Base-by-base conservation (phyloP, 2,329 filamentous ascomycete genomes). In the Cordyceps militaris region DNA sequence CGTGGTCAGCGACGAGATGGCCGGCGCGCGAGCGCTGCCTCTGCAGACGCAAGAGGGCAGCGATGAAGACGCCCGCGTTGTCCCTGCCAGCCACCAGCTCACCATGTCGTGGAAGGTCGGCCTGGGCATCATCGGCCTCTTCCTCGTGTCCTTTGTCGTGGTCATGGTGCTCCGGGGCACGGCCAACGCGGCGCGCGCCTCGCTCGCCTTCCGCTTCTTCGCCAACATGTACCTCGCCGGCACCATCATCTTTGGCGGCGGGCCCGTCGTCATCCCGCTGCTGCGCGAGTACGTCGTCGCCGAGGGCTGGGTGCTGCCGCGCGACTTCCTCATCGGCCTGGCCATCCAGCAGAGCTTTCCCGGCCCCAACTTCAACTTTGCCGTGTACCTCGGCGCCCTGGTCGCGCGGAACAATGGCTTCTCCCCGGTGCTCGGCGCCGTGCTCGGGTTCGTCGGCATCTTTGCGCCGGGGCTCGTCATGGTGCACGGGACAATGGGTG, bases 151-250 rank as follows among this genome's bases (percentile, higher is more conserved):
- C 2, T 88, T 90, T 62, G 71, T 82, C 50, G 64, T 72, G 2
- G 66, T 87, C 23, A 79, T 89, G 66, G 73, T 80, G 16, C 63
- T 79, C 0, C 75, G 77, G 36, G 77, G 67, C 69, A 76, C 65
- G 60, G 70, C 71, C 49, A 59, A 69, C 0, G 23, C 46, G 5
- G 44, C 44, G 10, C 43, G 66, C 10, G 70, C 70, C 0, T 74
- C 81, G 0, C 70, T 83, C 0, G 69, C 78, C 0, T 83, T 83
- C 62, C 75, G 79, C 49, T 77, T 91, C 24, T 90, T 91, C 63
- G 76, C 85, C 5, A 90, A 88, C 67, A 80, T 91, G 71, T 89
- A 86, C 64, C 81, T 90, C 0, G 87, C 87, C 0, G 87, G 87
- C 0, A 90, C 87, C 1, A 80, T 86, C 58, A 85, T 84, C 61